Base-by-base conservation (phyloP, 345 rosid species). In the Pugionium dolabratum region DNA sequence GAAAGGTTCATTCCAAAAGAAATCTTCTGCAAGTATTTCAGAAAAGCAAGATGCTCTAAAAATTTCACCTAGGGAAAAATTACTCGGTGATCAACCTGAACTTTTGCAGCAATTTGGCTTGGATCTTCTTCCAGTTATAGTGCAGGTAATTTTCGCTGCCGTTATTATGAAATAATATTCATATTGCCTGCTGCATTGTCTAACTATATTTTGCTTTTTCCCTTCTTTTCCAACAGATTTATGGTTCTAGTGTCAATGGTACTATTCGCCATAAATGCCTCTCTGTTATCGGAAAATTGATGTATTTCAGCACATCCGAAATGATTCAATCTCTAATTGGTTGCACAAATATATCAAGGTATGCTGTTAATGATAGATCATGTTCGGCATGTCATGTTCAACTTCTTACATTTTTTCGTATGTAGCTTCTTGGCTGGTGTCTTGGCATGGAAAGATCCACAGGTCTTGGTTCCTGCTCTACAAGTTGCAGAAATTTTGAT, bases 381-480 rank as follows among this genome's bases (percentile, higher is more conserved):
- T 50, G 36, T 51, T 34, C 25, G 37, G 32, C 64, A 33, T 69
- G 66, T 18, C 39, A 26, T 57, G 43, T 41, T 52, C 48, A 69
- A 34, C 50, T 39, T 48, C 37, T 59, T 75, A 52, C 57, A 40
- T 37, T 62, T 75, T 29, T 28, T 56, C 33, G 69, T 18, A 18
- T 74, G 46, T 64, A 95, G 99, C 75, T 91, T 91, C 81, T 75
- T 95, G 75, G 97, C 99, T 73, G 98, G 99, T 77, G 89, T 95
- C 59, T 80, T 95, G 73, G 99, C 99, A 49, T 95, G 99, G 99
- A 95, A 95, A 84, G 98, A 91, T 79, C 99, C 99, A 28, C 91
- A 87, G 40, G 97, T 91, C 51, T 76, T 95, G 85, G 85, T 95
- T 81, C 99, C 98, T 79, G 82, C 99, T 4, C 89, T 95, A 31